Conservation (phyloP, 2,329 filamentous ascomycete species). For the Nemania diffusa region DNA sequence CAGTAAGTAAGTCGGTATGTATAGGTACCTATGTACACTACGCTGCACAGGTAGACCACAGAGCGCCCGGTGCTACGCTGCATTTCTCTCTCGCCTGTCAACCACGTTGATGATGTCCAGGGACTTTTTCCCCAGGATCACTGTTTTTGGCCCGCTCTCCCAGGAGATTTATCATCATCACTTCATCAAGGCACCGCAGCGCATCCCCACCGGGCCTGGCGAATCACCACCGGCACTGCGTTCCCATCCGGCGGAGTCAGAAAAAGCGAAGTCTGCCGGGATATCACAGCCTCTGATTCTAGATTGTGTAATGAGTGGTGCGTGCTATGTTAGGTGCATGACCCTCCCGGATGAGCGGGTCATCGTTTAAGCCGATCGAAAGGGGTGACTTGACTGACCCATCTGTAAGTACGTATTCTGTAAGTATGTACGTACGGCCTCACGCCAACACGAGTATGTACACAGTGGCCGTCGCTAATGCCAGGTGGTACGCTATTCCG, state of each 20-base stretch:
- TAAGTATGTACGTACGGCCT: too few relatives aligned
- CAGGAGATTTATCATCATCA: conserved; percentile 46
- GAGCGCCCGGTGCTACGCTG: conserved; percentile 39
- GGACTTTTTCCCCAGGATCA: conserved; percentile 32
- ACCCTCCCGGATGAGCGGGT: conserved; percentile 17
- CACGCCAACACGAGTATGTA: too few relatives aligned
- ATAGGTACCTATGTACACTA: conserved; percentile 7
- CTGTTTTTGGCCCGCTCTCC: conserved; percentile 13
- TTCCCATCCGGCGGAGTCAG: conserved; percentile 25
- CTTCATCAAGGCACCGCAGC: conserved; percentile 39
- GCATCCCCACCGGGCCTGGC: conserved; percentile 16
- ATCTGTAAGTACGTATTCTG: neutral
- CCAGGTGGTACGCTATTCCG: neutral
- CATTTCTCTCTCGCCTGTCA: conserved; percentile 33
- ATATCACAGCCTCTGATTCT: conserved; percentile 19
- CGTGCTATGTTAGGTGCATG: conserved; percentile 24
- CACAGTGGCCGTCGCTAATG: conserved; percentile 7
- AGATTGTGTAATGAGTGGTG: conserved; percentile 20
- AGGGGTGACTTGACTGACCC: conserved; percentile 17
- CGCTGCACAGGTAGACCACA: conserved; percentile 24
- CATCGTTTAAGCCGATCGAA: conserved; percentile 29
- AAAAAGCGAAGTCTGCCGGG: conserved; percentile 8
- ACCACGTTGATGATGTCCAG: conserved; percentile 40
- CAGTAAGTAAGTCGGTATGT: too few relatives aligned
- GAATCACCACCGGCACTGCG: conserved; percentile 23